A percentile compares a stretch with the other conserved stretches of the same genome.
phyloP scores from a whole-genome alignment of 1,284 basidiomycete genomes.

The Omphalotus olearius region DNA sequence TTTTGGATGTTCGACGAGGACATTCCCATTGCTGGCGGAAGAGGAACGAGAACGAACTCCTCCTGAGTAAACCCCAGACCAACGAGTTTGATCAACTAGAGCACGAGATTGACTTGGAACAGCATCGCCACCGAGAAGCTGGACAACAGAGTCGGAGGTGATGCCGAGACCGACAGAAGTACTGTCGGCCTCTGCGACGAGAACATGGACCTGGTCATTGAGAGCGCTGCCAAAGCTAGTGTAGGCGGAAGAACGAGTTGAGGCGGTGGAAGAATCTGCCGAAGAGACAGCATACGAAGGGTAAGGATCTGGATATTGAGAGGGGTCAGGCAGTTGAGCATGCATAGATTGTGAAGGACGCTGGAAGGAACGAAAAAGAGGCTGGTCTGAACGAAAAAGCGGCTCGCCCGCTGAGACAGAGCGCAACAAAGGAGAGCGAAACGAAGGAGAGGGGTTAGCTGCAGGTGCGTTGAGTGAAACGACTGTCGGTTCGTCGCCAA shows the following conservation, averaged over 20 bases:
- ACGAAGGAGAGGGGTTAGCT: constrained; percentile 3
- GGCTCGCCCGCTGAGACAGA: constrained; percentile 16
- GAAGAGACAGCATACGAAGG: constrained; percentile 58
- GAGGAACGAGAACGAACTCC: constrained; percentile 65
- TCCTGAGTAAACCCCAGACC: constrained; percentile 63
- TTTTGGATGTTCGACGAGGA: constrained; percentile 40
- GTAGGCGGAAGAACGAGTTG: constrained; percentile 73
- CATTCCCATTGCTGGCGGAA: constrained; percentile 42
- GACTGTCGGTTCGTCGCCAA: not conserved
- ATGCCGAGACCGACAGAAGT: constrained; percentile 49
- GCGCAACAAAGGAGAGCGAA: constrained; percentile 20
- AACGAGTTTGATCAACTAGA: constrained; percentile 55
- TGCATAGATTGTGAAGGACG: constrained; percentile 39
- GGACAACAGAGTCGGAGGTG: constrained; percentile 58
- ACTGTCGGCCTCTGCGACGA: constrained; percentile 58
- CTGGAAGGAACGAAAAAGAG: constrained; percentile 35
- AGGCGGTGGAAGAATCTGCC: constrained; percentile 61
- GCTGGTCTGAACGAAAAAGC: constrained; percentile 31
- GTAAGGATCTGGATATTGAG: constrained; percentile 53
- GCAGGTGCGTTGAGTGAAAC: constrained; percentile 1
- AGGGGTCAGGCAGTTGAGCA: constrained; percentile 50
- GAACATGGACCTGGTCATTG: constrained; percentile 59
- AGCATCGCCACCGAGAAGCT: constrained; percentile 51
- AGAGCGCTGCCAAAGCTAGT: constrained; percentile 61
- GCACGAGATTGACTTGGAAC: constrained; percentile 38